Base-by-base conservation (phyloP, 371 early-diverging fungal genomes). In the Catenaria anguillulae region DNA sequence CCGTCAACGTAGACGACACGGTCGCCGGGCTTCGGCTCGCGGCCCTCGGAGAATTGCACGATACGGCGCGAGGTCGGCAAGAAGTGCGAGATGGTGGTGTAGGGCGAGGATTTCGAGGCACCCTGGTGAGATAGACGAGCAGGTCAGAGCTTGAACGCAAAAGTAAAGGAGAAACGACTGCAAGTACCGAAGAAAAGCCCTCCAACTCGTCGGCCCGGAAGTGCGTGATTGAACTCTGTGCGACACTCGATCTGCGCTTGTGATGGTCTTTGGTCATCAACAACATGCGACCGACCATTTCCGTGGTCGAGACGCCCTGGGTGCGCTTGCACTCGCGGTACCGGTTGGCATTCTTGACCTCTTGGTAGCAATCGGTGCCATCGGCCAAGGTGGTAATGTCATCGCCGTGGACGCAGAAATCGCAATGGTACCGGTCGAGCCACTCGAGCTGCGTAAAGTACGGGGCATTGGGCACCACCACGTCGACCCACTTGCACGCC, bases 401-500 rank as follows among this genome's bases (percentile, higher is more conserved):
- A 65, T 96, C 93, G 26, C 96, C 95, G 65, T 97, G 97, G 1
- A 93, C 92, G 66, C 91, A 90, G 67, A 87, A 90, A 74, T 92
- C 93, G 66, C 88, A 86, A 65, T 89, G 70, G 77, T 89, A 86
- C 64, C 83, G 67, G 70, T 88, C 86, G 65, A 95, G 74, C 52
- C 80, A 69, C 69, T 90, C 92, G 46, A 93, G 74, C 17, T 82
- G 76, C 45, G 95, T 94, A 64, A 87, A 77, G 73, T 93, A 98
- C 8, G 98, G 98, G 24, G 95, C 95, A 64, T 95, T 77, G 60
- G 76, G 79, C 21, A 93, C 93, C 2, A 97, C 89, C 66, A 88
- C 82, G 71, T 97, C 96, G 1, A 83, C 95, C 95, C 96, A 97
- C 69, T 92, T 94, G 79, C 97, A 97, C 12, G 89, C 91, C 35